Evolutionary conservation across 768 basidiomycete species (phyloP).

Genomic region (Psilocybe subaeruginosa): DNA sequence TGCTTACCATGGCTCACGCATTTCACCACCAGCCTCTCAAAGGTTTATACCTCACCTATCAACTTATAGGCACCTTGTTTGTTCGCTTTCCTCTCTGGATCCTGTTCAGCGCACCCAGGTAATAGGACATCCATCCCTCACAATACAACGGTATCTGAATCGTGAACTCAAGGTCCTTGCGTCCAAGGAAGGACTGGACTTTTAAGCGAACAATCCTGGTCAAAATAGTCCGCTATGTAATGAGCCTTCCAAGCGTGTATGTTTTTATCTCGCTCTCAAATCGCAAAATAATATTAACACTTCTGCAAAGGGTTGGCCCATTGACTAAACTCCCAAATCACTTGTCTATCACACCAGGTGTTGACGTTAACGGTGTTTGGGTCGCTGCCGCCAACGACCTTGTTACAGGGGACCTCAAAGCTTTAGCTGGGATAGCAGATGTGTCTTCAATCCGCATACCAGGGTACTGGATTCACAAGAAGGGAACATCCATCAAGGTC

Average conservation of each 20-base stretch:
- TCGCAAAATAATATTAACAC: not conserved
- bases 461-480: conserved; percentile 60
- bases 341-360: conserved; percentile 41
- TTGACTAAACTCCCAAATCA: conserved; percentile 36
- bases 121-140: not conserved
- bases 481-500: conserved; percentile 34
- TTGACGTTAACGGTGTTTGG: conserved; percentile 52
- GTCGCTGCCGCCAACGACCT: conserved; percentile 44
- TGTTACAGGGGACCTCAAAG: conserved; percentile 44
- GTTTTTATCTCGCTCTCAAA: conserved; percentile 1
- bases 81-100: conserved; percentile 53
- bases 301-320: conserved; percentile 36
- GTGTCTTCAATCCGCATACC: conserved; percentile 49
- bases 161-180: conserved; percentile 34
- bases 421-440: conserved; percentile 40
- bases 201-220: conserved; percentile 40
- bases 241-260: conserved; percentile 30
- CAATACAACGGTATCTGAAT: not conserved
- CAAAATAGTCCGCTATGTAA: conserved; percentile 34
- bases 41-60: conserved; percentile 47
- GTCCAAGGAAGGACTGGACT: conserved; percentile 51
- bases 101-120: conserved; percentile 41
- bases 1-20: conserved; percentile 29
- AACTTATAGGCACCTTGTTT: conserved; percentile 39
- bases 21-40: conserved; percentile 53